Evolutionary conservation across 306 rosid species (phyloP).

Genomic region (Leucaena leucocephala): DNA sequence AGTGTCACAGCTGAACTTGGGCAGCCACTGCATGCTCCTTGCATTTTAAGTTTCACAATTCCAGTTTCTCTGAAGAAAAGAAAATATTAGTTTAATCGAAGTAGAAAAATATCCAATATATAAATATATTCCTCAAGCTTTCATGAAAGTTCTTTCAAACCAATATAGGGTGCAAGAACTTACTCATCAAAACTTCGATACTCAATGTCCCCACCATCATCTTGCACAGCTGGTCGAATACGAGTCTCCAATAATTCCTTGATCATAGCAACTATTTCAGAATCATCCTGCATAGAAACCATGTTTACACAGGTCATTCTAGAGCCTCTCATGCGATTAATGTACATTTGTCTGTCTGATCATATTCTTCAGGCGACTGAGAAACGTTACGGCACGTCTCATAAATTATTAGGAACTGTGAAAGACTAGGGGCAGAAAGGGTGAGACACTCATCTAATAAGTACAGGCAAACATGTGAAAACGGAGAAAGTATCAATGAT

Average conservation of each 20-base stretch:
- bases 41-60: constrained; percentile 84
- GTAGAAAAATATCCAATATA: background rate
- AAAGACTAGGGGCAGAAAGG: too few species aligned
- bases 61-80: constrained; percentile 75
- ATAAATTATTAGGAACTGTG: too few species aligned
- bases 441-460: too few species aligned
- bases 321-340: constrained; percentile 3
- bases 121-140: background rate
- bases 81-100: background rate
- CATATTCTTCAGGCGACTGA: background rate
- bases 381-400: background rate
- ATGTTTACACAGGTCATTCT: background rate
- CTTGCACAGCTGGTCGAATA: constrained; percentile 94
- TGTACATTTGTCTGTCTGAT: background rate
- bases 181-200: constrained; percentile 75
- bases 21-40: constrained; percentile 99
- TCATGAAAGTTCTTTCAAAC: constrained; percentile 29
- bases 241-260: constrained; percentile 96
- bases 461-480: background rate
- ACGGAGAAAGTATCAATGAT: background rate
- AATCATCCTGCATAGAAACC: constrained; percentile 75
- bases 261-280: constrained; percentile 96
- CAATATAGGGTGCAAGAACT: constrained; percentile 33
- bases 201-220: constrained; percentile 98
- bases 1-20: constrained; percentile 97